phyloP scores from a whole-genome alignment of 495 filamentous ascomycete genomes.

The Podospora bellae-mahoneyi region DNA sequence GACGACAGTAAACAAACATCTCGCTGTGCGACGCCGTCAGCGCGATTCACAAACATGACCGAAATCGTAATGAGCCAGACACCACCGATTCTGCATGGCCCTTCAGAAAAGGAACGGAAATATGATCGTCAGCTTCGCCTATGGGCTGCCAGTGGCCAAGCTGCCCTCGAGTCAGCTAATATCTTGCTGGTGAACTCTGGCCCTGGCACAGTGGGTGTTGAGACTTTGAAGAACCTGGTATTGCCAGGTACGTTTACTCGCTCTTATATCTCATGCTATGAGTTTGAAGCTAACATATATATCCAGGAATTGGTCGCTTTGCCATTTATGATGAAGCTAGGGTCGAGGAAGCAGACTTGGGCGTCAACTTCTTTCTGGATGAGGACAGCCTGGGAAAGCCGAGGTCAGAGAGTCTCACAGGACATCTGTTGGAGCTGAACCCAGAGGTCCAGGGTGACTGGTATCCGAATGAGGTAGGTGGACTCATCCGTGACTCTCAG shows the following conservation, averaged over 20 bases:
- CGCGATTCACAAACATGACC: constrained; percentile 35
- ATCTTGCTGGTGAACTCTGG: constrained; percentile 85
- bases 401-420: constrained; percentile 74
- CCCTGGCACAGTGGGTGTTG: constrained; percentile 77
- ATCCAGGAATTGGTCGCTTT: constrained; percentile 80
- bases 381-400: constrained; percentile 70
- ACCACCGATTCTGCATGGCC: constrained; percentile 55
- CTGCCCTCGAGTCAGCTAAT: constrained; percentile 83
- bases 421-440: constrained; percentile 81
- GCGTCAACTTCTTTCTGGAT: constrained; percentile 95
- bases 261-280: not conserved
- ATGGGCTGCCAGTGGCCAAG: constrained; percentile 91
- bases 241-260: constrained; percentile 58
- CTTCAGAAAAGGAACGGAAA: constrained; percentile 83
- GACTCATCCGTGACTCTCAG: not conserved
- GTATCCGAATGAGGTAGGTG: constrained; percentile 45
- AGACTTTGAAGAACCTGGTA: constrained; percentile 94
- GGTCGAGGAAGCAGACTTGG: constrained; percentile 79
- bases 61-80: constrained; percentile 48
- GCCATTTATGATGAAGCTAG: constrained; percentile 79
- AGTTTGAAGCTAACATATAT: constrained; percentile 7
- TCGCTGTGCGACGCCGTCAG: not conserved
- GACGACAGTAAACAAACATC: not conserved
- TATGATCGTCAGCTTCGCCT: constrained; percentile 95
- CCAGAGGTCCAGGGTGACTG: constrained; percentile 82